Percentiles rank a stretch among this genome's conserved stretches.
Conservation (phyloP, 768 basidiomycete genomes). For the Naganishia kalamii region DNA sequence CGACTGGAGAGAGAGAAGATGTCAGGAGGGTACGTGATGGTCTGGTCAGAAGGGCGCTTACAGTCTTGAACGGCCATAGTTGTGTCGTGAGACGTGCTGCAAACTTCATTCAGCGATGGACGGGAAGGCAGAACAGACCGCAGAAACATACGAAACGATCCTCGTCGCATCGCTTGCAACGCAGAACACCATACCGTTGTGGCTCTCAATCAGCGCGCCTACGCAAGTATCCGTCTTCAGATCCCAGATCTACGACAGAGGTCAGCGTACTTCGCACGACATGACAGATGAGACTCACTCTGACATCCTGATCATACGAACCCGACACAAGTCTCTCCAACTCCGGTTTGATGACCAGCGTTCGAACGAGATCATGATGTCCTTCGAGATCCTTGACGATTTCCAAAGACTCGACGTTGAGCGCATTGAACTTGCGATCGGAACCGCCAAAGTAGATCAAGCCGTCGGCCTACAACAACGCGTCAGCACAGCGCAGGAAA, state of each 20-base stretch:
- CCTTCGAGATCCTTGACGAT: constrained; percentile 10
- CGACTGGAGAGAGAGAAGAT: not conserved
- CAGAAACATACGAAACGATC: constrained; percentile 12
- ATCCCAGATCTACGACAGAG: constrained; percentile 7
- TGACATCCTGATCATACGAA: constrained; percentile 12
- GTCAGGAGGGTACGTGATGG: not conserved
- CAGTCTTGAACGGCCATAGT: constrained; percentile 21
- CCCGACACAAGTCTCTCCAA: not conserved
- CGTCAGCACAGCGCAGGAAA: too few species aligned
- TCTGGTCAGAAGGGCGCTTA: not conserved
- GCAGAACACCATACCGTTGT: constrained; percentile 5
- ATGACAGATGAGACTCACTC: not conserved
- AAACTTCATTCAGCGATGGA: not conserved
- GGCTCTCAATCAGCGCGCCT: constrained; percentile 4
- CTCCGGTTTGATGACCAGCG: constrained; percentile 3
- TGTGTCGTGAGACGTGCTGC: constrained; percentile 8
- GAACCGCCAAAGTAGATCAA: constrained; percentile 7
- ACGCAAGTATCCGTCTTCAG: not conserved
- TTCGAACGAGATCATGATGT: constrained; percentile 16
- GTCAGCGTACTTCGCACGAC: not conserved
- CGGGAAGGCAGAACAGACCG: not conserved
- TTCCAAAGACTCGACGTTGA: constrained; percentile 1
- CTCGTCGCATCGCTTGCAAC: constrained; percentile 18
- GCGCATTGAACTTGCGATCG: constrained; percentile 10
- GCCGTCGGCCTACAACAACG: not conserved